Evolutionary conservation across 192 early-diverging fungal genomes (phyloP).

Genomic region (Backusella australiensis): DNA sequence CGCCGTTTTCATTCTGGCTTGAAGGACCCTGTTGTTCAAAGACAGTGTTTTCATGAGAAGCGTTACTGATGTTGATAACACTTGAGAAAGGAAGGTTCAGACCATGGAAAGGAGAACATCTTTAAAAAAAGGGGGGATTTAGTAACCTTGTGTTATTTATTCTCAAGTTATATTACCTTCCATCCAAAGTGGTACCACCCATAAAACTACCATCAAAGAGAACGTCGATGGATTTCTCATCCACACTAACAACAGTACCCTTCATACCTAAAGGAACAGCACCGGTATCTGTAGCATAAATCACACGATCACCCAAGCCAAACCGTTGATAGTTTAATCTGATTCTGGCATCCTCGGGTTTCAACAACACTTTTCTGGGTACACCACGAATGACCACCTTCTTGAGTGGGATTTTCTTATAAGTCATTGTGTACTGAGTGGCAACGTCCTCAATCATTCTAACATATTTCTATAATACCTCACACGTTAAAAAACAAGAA

Average conservation of each 20-base stretch:
- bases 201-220: conserved; percentile 85
- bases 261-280: conserved; percentile 77
- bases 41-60: conserved; percentile 3
- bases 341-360: conserved; percentile 73
- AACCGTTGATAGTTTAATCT: conserved; percentile 76
- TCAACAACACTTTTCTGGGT: conserved; percentile 61
- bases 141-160: not conserved
- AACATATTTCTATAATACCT: conserved; percentile 31
- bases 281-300: conserved; percentile 66
- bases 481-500: not conserved
- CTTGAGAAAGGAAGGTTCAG: not conserved
- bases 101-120: conserved; percentile 20
- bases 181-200: conserved; percentile 74
- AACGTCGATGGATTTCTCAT: conserved; percentile 76
- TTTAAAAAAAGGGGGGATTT: not conserved
- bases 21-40: not conserved
- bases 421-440: conserved; percentile 39
- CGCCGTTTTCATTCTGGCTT: not conserved
- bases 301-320: conserved; percentile 84
- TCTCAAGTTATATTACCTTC: conserved; percentile 39
- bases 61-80: conserved; percentile 5
- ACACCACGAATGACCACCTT: conserved; percentile 48
- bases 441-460: conserved; percentile 56
- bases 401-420: conserved; percentile 35
- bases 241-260: conserved; percentile 84